These are phyloP conservation scores for Microbotryum violaceum DNA, from an alignment of 1,284 basidiomycete genomes.

Conservation along the genomic window DNA sequence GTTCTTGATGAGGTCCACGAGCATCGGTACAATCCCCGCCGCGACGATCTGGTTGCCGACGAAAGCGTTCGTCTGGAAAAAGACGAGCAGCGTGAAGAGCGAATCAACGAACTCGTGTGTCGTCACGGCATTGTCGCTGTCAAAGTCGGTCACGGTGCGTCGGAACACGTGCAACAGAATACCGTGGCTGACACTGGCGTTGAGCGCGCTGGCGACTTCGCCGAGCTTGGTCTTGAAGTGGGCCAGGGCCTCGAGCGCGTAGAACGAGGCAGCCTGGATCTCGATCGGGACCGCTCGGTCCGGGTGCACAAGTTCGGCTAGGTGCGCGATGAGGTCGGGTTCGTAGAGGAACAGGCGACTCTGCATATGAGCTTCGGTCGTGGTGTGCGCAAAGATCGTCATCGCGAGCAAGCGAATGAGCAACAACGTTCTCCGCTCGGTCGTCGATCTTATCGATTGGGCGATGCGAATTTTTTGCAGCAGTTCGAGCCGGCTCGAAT, in stretches of 20 bases:
- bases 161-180: constrained; percentile 80
- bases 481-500: constrained; percentile 79
- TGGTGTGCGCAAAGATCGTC: constrained; percentile 62
- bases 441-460: constrained; percentile 48
- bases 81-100: constrained; percentile 76
- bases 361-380: constrained; percentile 63
- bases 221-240: constrained; percentile 73
- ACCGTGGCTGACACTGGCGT: constrained; percentile 94
- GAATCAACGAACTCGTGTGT: constrained; percentile 78
- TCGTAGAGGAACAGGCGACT: constrained; percentile 87
- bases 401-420: constrained; percentile 76
- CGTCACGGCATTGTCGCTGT: constrained; percentile 41
- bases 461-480: constrained; percentile 80
- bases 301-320: constrained; percentile 81
- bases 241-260: constrained; percentile 80
- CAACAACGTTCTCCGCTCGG: constrained; percentile 68
- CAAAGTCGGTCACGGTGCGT: constrained; percentile 64
- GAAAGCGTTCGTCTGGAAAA: constrained; percentile 70
- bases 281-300: constrained; percentile 58
- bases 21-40: constrained; percentile 85
- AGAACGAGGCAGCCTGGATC: constrained; percentile 74
- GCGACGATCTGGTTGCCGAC: constrained; percentile 90
- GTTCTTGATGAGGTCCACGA: constrained; percentile 81
- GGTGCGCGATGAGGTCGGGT: constrained; percentile 75
- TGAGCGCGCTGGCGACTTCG: constrained; percentile 83